Evolutionary conservation across 202 grass and related monocot species (phyloP).

Genomic region (Zoysia matrella): DNA sequence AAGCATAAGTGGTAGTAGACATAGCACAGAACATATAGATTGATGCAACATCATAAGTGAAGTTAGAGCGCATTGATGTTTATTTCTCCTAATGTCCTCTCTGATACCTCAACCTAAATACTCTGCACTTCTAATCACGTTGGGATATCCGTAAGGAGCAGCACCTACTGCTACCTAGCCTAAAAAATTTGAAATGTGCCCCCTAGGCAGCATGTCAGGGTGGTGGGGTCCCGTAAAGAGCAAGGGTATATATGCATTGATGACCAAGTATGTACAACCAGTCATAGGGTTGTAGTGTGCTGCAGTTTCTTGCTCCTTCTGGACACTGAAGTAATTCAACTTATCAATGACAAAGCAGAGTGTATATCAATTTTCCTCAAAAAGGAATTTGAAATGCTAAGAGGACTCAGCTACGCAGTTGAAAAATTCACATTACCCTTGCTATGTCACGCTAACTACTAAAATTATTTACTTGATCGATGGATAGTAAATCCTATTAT

Average conservation of each 20-base stretch:
- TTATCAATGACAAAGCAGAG: not conserved
- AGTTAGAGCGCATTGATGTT: not conserved
- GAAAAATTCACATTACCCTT: not conserved
- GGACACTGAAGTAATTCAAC: not conserved
- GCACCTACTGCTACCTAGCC: not conserved
- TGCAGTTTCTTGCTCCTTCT: not conserved
- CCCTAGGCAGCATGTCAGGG: not conserved
- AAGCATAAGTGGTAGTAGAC: not conserved
- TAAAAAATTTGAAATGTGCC: not conserved
- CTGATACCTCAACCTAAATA: not conserved
- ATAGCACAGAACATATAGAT: not conserved
- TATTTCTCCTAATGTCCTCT: not conserved
- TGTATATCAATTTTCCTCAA: not conserved
- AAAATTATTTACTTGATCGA: not conserved
- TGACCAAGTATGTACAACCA: not conserved
- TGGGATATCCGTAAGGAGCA: not conserved
- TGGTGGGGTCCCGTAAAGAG: not conserved
- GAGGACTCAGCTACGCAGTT: not conserved
- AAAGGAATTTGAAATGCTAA: not conserved
- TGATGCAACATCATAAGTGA: not conserved
- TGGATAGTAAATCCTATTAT: not conserved
- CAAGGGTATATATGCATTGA: not conserved
- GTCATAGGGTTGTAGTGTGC: not conserved
- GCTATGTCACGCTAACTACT: not conserved
- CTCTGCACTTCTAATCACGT: constrained; percentile 1